Percentiles rank a stretch among this genome's conserved stretches.
Conservation (phyloP, 2,329 filamentous ascomycete species). For the Colletotrichum plurivorum region DNA sequence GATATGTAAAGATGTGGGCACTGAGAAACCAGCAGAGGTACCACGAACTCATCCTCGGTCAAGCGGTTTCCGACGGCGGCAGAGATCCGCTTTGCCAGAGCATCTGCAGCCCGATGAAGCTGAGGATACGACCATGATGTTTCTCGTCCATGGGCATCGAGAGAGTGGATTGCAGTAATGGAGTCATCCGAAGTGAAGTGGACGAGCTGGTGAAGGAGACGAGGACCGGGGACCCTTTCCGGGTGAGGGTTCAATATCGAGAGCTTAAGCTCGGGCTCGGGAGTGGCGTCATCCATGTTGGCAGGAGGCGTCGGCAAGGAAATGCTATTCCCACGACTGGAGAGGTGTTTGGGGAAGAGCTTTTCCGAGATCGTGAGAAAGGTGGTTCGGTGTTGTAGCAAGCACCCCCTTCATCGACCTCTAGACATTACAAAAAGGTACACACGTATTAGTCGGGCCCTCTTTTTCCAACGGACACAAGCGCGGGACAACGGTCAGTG, state of each 20-base stretch:
- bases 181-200: slow-evolving; percentile 51
- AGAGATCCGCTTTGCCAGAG: slow-evolving; percentile 67
- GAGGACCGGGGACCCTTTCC: slow-evolving; percentile 57
- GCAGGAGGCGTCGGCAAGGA: slow-evolving; percentile 1
- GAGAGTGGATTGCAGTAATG: slow-evolving; percentile 72
- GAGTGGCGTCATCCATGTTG: slow-evolving; percentile 24
- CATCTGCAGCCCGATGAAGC: slow-evolving; percentile 71
- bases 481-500: slow-evolving; percentile 31
- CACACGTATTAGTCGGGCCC: slow-evolving; percentile 36
- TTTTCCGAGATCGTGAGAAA: not conserved
- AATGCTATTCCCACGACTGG: slow-evolving; percentile 9
- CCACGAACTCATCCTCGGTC: slow-evolving; percentile 55
- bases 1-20: slow-evolving; percentile 83
- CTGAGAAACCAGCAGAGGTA: slow-evolving; percentile 85
- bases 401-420: not conserved
- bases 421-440: slow-evolving; percentile 17
- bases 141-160: slow-evolving; percentile 59
- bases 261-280: slow-evolving; percentile 41
- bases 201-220: slow-evolving; percentile 72
- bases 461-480: slow-evolving; percentile 32
- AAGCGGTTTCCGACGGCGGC: slow-evolving; percentile 7
- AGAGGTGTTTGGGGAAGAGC: slow-evolving; percentile 1
- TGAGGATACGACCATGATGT: slow-evolving; percentile 71
- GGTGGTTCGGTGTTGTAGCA: slow-evolving; percentile 16
- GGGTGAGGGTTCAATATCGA: slow-evolving; percentile 64